Evolutionary conservation across 1,284 basidiomycete genomes (phyloP), one percentile per base, ranked within the genome.

Genomic region (Rhodotorula sp.): DNA sequence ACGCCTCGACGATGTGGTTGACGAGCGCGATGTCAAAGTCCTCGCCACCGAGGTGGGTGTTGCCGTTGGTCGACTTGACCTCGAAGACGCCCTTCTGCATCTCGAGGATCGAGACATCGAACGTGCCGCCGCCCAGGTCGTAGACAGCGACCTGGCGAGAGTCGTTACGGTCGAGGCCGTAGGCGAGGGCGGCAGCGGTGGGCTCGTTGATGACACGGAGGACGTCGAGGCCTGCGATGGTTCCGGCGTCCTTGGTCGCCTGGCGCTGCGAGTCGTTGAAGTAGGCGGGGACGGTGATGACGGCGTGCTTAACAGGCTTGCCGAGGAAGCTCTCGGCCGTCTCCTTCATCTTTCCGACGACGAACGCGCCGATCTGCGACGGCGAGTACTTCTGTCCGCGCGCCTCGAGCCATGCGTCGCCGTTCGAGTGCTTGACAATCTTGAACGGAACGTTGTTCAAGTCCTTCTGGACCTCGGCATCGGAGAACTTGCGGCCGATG

Each of bases 11-110:
- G 79, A 99, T 85, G 83, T 92, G 84, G 77, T 96, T 87, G 77
- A 98, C 90, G 52, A 98, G 87, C 57, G 88, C 83, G 76, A 96
- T 90, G 80, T 98, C 73, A 79, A 98, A 98, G 83, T 99, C 95
- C 83, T 99, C 95, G 81, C 95, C 95, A 82, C 95, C 95, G 71
- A 99, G 88, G 81, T 99, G 95, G 32, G 95, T 98, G 82, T 99
- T 94, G 82, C 95, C 95, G 80, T 97, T 97, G 74, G 95, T 99
- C 2, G 95, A 97, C 85, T 97, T 97, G 80, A 99, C 95, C 82
- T 98, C 95, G 81, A 98, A 99, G 32, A 99, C 94, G 77, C 95
- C 95, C 83, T 96, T 94, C 82, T 96, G 92, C 92, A 98, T 98
- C 84, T 97, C 93, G 55, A 98, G 85, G 76, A 99, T 94, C 47